Conservation (phyloP, 257 asterid genomes). For the Prunella vulgaris region DNA sequence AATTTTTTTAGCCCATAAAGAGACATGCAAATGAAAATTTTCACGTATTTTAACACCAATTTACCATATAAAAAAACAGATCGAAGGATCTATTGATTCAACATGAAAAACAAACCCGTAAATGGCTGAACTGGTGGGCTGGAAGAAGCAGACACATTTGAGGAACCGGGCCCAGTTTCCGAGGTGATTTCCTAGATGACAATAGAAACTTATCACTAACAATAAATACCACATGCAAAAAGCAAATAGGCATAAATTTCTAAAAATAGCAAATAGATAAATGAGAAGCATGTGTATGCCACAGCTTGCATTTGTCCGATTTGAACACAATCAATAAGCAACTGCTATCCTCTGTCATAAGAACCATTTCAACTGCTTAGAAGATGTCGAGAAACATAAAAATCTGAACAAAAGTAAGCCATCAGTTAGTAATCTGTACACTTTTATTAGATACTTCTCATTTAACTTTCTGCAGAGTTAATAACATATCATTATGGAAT, state of each 20-base stretch:
- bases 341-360: neutral
- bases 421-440: neutral
- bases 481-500: neutral
- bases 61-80: neutral
- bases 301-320: too few species aligned
- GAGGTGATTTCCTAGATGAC: constrained; percentile 35
- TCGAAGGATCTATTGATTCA: neutral
- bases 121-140: constrained; percentile 36
- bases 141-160: constrained; percentile 41
- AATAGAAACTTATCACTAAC: neutral
- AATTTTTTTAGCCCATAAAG: too few species aligned
- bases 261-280: neutral
- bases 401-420: too few species aligned
- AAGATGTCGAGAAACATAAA: too few species aligned
- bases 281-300: neutral
- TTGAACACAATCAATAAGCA: neutral
- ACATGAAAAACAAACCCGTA: constrained; percentile 50
- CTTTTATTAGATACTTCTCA: neutral
- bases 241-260: neutral
- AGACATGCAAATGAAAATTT: neutral
- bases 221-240: neutral
- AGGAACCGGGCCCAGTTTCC: constrained; percentile 41
- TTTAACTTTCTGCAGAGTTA: neutral
- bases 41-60: neutral
- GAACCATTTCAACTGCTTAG: too few species aligned